These are phyloP conservation scores for Leavenworthia alabamica DNA, from an alignment of 345 rosid genomes.

Conservation along the genomic window DNA sequence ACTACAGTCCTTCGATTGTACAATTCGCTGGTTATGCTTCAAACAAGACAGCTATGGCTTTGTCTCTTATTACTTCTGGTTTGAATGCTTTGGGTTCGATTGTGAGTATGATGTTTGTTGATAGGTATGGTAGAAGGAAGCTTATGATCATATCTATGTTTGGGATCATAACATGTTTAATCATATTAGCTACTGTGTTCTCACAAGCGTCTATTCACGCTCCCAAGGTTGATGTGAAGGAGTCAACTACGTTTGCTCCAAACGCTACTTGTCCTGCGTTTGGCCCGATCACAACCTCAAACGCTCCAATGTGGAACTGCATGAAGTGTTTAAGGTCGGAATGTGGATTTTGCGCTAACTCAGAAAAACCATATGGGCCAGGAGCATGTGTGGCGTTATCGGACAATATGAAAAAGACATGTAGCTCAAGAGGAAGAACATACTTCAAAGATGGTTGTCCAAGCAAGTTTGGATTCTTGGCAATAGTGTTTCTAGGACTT, in stretches of 20 bases:
- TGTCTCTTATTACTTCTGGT: slow-evolving; percentile 79
- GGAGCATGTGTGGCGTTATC: slow-evolving; percentile 59
- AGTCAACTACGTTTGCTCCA: slow-evolving; percentile 39
- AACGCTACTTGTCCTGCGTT: slow-evolving; percentile 59
- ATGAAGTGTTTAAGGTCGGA: slow-evolving; percentile 53
- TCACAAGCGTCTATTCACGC: slow-evolving; percentile 50
- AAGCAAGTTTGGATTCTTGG: slow-evolving; percentile 63
- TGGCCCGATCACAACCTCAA: slow-evolving; percentile 17
- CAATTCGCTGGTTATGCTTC: slow-evolving; percentile 90
- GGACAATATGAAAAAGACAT: slow-evolving; percentile 25
- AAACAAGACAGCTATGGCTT: slow-evolving; percentile 65
- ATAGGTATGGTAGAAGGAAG: slow-evolving; percentile 69
- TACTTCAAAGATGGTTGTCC: slow-evolving; percentile 72
- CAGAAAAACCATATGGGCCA: slow-evolving; percentile 42
- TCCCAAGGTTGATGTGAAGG: slow-evolving; percentile 33
- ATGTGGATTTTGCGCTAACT: slow-evolving; percentile 55
- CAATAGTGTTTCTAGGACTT: slow-evolving; percentile 54
- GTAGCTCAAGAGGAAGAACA: slow-evolving; percentile 34
- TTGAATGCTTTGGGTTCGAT: slow-evolving; percentile 74
- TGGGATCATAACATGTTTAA: slow-evolving; percentile 57
- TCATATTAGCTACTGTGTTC: slow-evolving; percentile 47
- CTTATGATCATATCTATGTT: slow-evolving; percentile 73
- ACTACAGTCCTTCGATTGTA: slow-evolving; percentile 78
- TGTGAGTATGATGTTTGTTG: slow-evolving; percentile 67
- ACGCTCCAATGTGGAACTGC: slow-evolving; percentile 51